Percentiles rank a stretch among this genome's conserved stretches.
phyloP scores from a whole-genome alignment of 2,329 filamentous ascomycete genomes.

The Pseudodiploospora longispora region DNA sequence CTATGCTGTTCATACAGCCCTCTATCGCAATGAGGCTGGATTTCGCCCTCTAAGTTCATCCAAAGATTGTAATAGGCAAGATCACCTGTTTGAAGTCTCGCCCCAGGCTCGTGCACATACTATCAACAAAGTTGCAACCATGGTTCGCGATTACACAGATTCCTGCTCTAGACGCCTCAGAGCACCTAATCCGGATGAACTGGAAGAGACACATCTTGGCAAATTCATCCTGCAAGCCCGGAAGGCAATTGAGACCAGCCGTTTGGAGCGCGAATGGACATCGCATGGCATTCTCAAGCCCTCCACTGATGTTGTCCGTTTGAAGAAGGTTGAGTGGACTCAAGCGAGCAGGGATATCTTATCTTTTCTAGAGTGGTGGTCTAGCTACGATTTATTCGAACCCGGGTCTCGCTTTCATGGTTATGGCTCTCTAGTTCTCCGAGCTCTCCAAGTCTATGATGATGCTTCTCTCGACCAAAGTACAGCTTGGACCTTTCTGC shows the following conservation, averaged over 20 bases:
- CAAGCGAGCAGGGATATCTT: conserved; percentile 42
- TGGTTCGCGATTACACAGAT: conserved; percentile 26
- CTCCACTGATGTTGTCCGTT: conserved; percentile 14
- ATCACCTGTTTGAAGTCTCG: conserved; percentile 53
- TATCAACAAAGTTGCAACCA: conserved; percentile 21
- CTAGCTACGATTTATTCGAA: conserved; percentile 47
- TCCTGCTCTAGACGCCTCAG: conserved; percentile 10
- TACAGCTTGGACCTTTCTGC: conserved; percentile 56
- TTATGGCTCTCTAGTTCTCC: conserved; percentile 57
- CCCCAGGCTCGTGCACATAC: conserved; percentile 21
- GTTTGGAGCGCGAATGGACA: conserved; percentile 40
- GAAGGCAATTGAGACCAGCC: conserved; percentile 41
- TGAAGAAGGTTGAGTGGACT: conserved; percentile 20
- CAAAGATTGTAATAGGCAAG: conserved; percentile 38
- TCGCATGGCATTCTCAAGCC: conserved; percentile 37
- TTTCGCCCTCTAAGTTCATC: conserved; percentile 47
- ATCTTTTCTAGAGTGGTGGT: conserved; percentile 62
- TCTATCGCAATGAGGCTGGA: conserved; percentile 50
- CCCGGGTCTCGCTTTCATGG: conserved; percentile 46
- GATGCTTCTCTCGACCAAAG: conserved; percentile 34
- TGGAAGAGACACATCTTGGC: conserved; percentile 21
- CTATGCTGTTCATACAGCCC: conserved; percentile 62
- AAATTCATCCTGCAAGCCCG: conserved; percentile 44
- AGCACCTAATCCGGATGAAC: conserved; percentile 11
- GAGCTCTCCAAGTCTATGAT: conserved; percentile 51